Conservation (phyloP, 768 basidiomycete species). For the Calocybe gangraenosa region DNA sequence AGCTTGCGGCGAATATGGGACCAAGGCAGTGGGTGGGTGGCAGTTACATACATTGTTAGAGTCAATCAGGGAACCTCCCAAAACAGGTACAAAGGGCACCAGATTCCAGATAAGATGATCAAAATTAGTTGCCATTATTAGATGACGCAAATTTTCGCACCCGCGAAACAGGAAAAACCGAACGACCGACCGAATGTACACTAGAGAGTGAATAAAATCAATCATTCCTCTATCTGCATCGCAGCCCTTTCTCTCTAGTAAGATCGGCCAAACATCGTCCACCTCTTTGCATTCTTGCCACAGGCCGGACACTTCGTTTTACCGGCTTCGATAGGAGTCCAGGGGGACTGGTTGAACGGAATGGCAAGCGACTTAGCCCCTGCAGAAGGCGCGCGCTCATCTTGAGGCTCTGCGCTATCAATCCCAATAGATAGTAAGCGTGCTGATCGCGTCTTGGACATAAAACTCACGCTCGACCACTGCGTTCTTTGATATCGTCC, state of each 20-base stretch:
- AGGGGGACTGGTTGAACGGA: slow-evolving; percentile 88
- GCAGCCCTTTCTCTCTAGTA: slow-evolving; percentile 51
- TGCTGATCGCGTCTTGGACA: no score
- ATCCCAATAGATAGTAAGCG: no score
- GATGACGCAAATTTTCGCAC: slow-evolving; percentile 1
- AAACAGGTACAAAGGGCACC: slow-evolving; percentile 3
- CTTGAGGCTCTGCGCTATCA: slow-evolving; percentile 75
- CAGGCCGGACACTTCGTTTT: slow-evolving; percentile 91
- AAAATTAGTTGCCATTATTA: slow-evolving; percentile 8
- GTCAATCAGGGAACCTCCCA: slow-evolving; percentile 7
- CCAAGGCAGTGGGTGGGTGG: slow-evolving; percentile 9
- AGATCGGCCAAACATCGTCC: slow-evolving; percentile 95
- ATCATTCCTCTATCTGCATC: slow-evolving; percentile 6
- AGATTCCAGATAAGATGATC: slow-evolving; percentile 5
- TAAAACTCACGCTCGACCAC: slow-evolving; percentile 66
- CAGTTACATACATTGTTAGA: slow-evolving; percentile 10
- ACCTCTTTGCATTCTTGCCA: slow-evolving; percentile 83
- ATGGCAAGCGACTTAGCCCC: slow-evolving; percentile 97
- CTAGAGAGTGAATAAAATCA: not conserved
- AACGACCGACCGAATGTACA: slow-evolving; percentile 12
- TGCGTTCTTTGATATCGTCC: slow-evolving; percentile 96
- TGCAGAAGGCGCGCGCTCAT: slow-evolving; percentile 94
- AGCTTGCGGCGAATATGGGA: slow-evolving; percentile 7
- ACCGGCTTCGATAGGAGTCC: slow-evolving; percentile 74
- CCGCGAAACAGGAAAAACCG: not conserved